Evolutionary conservation across 2,329 filamentous ascomycete genomes (phyloP).

Genomic region (Hirsutella minnesotensis): DNA sequence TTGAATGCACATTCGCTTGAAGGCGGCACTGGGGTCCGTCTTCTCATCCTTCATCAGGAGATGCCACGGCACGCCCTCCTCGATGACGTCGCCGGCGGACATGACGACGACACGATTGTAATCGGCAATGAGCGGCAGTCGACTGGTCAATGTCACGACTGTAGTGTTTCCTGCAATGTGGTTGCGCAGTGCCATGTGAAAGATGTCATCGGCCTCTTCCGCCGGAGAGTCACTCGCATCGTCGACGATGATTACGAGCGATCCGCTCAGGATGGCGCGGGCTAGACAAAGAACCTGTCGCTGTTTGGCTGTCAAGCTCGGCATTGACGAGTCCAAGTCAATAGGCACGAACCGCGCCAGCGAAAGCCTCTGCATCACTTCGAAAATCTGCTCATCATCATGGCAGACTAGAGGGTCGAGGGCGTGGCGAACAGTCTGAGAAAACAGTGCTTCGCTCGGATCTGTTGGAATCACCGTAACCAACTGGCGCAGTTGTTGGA

Average conservation of each 20-base stretch:
- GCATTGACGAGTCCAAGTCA: background rate
- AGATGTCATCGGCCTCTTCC: constrained; percentile 61
- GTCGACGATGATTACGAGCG: constrained; percentile 63
- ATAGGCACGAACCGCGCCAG: background rate
- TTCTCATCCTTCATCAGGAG: constrained; percentile 1
- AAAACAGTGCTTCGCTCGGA: constrained; percentile 39
- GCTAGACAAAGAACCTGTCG: constrained; percentile 62
- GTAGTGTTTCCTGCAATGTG: constrained; percentile 56
- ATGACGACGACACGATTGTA: constrained; percentile 68
- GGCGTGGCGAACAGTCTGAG: constrained; percentile 44
- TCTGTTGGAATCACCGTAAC: constrained; percentile 50
- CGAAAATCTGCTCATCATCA: background rate
- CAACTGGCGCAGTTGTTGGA: constrained; percentile 30
- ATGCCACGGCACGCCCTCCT: constrained; percentile 18
- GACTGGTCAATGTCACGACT: constrained; percentile 52
- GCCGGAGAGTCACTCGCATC: constrained; percentile 62
- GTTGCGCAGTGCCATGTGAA: constrained; percentile 53
- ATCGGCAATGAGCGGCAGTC: constrained; percentile 50
- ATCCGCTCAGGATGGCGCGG: constrained; percentile 53
- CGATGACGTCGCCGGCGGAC: constrained; percentile 56
- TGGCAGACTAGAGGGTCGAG: constrained; percentile 30
- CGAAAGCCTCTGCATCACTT: background rate
- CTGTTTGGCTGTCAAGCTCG: constrained; percentile 49
- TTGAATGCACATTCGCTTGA: background rate
- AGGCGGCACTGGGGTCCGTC: background rate